These are phyloP conservation scores for Pichia insulana DNA, from an alignment of 805 yeast genomes.

Conservation along the genomic window DNA sequence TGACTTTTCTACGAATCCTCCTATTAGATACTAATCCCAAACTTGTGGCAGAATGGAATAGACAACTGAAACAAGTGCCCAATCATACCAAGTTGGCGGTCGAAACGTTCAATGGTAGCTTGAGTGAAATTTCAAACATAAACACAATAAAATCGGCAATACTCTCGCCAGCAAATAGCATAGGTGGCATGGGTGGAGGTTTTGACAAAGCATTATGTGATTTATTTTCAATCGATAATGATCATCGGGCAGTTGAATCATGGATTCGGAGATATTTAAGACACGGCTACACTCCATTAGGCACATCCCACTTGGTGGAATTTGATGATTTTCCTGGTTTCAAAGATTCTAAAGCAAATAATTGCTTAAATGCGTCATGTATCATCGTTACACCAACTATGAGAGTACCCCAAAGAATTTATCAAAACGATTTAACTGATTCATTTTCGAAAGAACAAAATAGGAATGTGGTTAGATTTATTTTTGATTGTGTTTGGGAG, in stretches of 20 bases:
- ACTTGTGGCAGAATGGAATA: conserved; percentile 4
- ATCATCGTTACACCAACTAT: conserved; percentile 33
- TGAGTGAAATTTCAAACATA: background rate
- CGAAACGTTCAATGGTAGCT: conserved; percentile 3
- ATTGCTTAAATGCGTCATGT: conserved; percentile 20
- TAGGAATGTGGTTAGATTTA: conserved; percentile 13
- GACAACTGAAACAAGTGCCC: background rate
- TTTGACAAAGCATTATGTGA: conserved; percentile 34
- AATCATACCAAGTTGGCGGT: background rate
- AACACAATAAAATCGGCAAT: conserved; percentile 19
- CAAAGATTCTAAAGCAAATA: conserved; percentile 24
- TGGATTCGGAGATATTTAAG: conserved; percentile 15
- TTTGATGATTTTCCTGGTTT: conserved; percentile 18
- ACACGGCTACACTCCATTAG: conserved; percentile 29
- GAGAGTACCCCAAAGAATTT: conserved; percentile 27
- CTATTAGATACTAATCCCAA: conserved; percentile 3
- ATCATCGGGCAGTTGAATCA: conserved; percentile 19
- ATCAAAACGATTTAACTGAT: conserved; percentile 5
- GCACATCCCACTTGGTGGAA: conserved; percentile 24
- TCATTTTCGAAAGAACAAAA: background rate
- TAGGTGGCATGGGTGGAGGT: conserved; percentile 45
- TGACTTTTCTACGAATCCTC: background rate
- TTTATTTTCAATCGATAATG: conserved; percentile 14
- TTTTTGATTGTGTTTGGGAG: conserved; percentile 34
- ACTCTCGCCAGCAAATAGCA: conserved; percentile 45